Evolutionary conservation across 106 monocot species (phyloP).

Genomic region (Apostasia shenzhenica): DNA sequence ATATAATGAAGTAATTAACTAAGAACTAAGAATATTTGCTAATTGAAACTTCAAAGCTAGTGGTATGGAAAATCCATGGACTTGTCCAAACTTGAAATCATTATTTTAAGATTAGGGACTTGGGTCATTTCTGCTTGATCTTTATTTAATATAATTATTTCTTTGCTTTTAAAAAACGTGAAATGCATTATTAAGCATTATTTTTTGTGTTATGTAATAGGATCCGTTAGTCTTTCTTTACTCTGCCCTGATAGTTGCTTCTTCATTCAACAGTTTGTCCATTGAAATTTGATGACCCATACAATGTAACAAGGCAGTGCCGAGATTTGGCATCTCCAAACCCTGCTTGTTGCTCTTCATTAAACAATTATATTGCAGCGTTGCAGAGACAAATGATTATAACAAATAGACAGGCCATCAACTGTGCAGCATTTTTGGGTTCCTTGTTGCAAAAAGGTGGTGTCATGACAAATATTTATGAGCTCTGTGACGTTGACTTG

Average conservation of each 20-base stretch:
- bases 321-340: constrained; percentile 44
- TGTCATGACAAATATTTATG: constrained; percentile 77
- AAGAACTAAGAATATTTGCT: too few species aligned
- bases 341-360: constrained; percentile 67
- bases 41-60: too few species aligned
- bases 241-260: not conserved
- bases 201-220: not conserved
- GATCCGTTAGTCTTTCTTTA: not conserved
- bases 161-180: not conserved
- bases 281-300: constrained; percentile 78
- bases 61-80: too few species aligned
- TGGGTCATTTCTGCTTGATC: too few species aligned
- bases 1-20: too few species aligned
- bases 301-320: constrained; percentile 65
- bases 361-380: constrained; percentile 57
- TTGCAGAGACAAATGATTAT: constrained; percentile 92
- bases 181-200: not conserved
- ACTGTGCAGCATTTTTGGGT: constrained; percentile 90
- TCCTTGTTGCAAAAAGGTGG: constrained; percentile 93
- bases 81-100: too few species aligned
- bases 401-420: constrained; percentile 97
- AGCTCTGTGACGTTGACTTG: constrained; percentile 81
- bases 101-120: too few species aligned
- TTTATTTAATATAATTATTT: not conserved
- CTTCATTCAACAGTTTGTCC: constrained; percentile 66